Conservation (phyloP, 106 monocot species). For the Hemerocallis citrina region DNA sequence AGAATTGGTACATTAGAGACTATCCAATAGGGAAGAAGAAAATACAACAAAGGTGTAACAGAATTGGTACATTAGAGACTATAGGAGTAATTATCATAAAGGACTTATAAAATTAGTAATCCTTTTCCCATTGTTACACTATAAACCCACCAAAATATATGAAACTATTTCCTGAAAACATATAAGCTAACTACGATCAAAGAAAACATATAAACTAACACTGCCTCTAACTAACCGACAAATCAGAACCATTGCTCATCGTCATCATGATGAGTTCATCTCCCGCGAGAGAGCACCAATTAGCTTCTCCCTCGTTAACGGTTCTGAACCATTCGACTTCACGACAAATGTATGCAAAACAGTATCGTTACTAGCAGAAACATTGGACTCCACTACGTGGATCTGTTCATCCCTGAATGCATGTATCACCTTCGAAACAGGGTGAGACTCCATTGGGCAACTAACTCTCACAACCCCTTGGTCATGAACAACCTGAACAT, state of each 20-base stretch:
- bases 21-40: too few relatives aligned
- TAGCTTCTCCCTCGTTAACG: slow-evolving; percentile 55
- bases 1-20: too few relatives aligned
- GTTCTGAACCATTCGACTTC: slow-evolving; percentile 42
- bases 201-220: slow-evolving; percentile 5
- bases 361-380: slow-evolving; percentile 26
- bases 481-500: slow-evolving; percentile 38
- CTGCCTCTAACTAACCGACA: not conserved
- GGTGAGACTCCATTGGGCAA: slow-evolving; percentile 66
- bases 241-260: not conserved
- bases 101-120: too few relatives aligned
- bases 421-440: slow-evolving; percentile 47
- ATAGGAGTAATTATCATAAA: too few relatives aligned
- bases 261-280: slow-evolving; percentile 11
- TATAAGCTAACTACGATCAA: too few relatives aligned
- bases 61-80: too few relatives aligned
- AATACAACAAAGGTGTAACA: too few relatives aligned
- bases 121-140: too few relatives aligned
- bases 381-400: slow-evolving; percentile 47
- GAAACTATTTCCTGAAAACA: too few relatives aligned
- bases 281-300: slow-evolving; percentile 47
- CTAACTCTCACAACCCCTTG: slow-evolving; percentile 61
- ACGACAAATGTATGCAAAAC: slow-evolving; percentile 73
- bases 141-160: too few relatives aligned
- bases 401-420: slow-evolving; percentile 58